A percentile compares a stretch with the other conserved stretches of the same genome.
phyloP scores from a whole-genome alignment of 108 stramenopile species.

The Cyclotella cryptica region DNA sequence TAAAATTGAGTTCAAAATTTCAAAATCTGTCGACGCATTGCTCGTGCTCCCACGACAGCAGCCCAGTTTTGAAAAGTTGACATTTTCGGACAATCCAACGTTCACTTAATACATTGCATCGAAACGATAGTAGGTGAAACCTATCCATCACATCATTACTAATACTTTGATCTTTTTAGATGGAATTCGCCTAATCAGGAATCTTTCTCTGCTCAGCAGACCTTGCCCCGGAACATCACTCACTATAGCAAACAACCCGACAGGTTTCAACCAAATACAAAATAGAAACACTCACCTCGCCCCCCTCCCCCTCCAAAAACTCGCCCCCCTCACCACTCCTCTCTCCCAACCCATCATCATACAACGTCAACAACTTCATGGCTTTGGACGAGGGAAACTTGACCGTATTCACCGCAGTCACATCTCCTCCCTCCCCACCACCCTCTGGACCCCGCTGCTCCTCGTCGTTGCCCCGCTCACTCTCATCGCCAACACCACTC shows the following conservation, averaged over 20 bases:
- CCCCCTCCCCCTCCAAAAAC: slow-evolving; percentile 38
- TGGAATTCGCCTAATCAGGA: too few relatives aligned
- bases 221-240: too few relatives aligned
- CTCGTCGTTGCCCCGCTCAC: slow-evolving; percentile 9
- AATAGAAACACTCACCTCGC: slow-evolving; percentile 41
- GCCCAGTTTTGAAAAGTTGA: neutral
- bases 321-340: slow-evolving; percentile 21
- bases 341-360: slow-evolving; percentile 73
- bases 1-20: neutral
- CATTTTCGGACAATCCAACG: too few relatives aligned
- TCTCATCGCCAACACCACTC: too few relatives aligned
- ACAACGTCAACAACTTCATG: slow-evolving; percentile 74
- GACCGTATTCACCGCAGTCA: slow-evolving; percentile 14
- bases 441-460: neutral
- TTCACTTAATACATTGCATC: too few relatives aligned
- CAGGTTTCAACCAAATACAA: neutral
- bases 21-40: neutral
- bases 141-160: too few relatives aligned
- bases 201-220: too few relatives aligned
- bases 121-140: too few relatives aligned
- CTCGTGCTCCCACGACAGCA: neutral
- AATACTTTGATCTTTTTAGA: too few relatives aligned
- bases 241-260: neutral
- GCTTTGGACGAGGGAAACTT: slow-evolving; percentile 68
- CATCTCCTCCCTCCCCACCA: neutral